Evolutionary conservation across 345 rosid genomes (phyloP).

Genomic region (Mangifera indica): DNA sequence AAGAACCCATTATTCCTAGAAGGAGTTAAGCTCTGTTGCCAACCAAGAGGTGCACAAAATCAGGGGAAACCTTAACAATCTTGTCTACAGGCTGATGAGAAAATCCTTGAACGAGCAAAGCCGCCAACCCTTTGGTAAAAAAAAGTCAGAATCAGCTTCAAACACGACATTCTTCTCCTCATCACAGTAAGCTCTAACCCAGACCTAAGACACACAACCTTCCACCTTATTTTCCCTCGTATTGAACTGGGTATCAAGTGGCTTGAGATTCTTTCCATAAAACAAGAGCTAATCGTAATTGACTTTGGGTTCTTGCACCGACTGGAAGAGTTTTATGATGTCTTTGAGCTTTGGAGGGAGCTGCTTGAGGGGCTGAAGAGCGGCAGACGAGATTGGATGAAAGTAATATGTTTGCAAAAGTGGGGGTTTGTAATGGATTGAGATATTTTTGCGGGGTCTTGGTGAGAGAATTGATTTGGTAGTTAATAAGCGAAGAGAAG

Average conservation of each 20-base stretch:
- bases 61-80: slow-evolving; percentile 70
- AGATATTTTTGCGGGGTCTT: slow-evolving; percentile 28
- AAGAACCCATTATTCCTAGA: slow-evolving; percentile 89
- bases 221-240: slow-evolving; percentile 80
- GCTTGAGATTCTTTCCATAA: slow-evolving; percentile 69
- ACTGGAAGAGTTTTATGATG: slow-evolving; percentile 76
- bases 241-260: slow-evolving; percentile 68
- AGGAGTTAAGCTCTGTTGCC: slow-evolving; percentile 84
- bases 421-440: slow-evolving; percentile 32
- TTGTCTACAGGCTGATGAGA: slow-evolving; percentile 72
- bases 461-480: slow-evolving; percentile 26
- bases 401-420: slow-evolving; percentile 25
- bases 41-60: slow-evolving; percentile 73
- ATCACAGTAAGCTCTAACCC: slow-evolving; percentile 90
- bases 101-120: slow-evolving; percentile 79
- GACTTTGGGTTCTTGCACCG: slow-evolving; percentile 70
- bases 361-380: slow-evolving; percentile 55
- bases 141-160: slow-evolving; percentile 92
- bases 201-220: slow-evolving; percentile 94
- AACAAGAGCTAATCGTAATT: slow-evolving; percentile 86
- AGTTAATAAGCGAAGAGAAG: slow-evolving; percentile 38
- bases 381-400: slow-evolving; percentile 14
- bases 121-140: slow-evolving; percentile 86
- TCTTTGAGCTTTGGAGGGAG: slow-evolving; percentile 89
- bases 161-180: slow-evolving; percentile 54